Conservation (phyloP, 2,329 filamentous ascomycete genomes). For the Cordyceps pruinosa region DNA sequence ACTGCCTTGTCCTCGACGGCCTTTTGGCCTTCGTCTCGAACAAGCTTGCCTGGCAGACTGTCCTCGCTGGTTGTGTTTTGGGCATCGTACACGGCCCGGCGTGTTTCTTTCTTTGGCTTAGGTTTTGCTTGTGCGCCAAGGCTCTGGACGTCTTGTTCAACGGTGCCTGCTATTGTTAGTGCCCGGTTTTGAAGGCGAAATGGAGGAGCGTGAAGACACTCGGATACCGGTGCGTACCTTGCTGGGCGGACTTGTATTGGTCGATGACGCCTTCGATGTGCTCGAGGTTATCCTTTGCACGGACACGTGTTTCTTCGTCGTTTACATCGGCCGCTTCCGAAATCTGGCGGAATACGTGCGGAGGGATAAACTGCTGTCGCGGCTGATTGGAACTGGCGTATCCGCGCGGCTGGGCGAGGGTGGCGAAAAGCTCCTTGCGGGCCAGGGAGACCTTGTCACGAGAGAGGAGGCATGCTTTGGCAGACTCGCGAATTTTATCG, state of each 20-base stretch:
- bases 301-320: slow-evolving; percentile 30
- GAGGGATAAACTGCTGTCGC: slow-evolving; percentile 31
- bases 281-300: slow-evolving; percentile 32
- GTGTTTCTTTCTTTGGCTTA: slow-evolving; percentile 20
- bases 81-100: slow-evolving; percentile 40
- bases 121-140: slow-evolving; percentile 5
- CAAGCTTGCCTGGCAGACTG: slow-evolving; percentile 35
- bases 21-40: slow-evolving; percentile 37
- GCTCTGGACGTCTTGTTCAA: slow-evolving; percentile 1
- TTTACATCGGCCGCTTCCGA: slow-evolving; percentile 30
- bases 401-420: slow-evolving; percentile 27
- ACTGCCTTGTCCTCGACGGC: slow-evolving; percentile 34
- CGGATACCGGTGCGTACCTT: slow-evolving; percentile 20
- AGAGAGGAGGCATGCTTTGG: slow-evolving; percentile 28
- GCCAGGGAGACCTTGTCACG: slow-evolving; percentile 25
- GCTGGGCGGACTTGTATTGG: slow-evolving; percentile 15
- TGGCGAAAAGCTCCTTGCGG: slow-evolving; percentile 29
- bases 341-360: slow-evolving; percentile 32
- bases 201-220: no score
- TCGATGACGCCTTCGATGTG: slow-evolving; percentile 29
- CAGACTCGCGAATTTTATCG: slow-evolving; percentile 29
- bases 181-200: no score
- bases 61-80: slow-evolving; percentile 29
- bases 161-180: slow-evolving; percentile 16
- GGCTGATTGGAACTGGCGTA: slow-evolving; percentile 13